phyloP scores from a whole-genome alignment of 2,329 filamentous ascomycete genomes.

The Cladosporium halotolerans region DNA sequence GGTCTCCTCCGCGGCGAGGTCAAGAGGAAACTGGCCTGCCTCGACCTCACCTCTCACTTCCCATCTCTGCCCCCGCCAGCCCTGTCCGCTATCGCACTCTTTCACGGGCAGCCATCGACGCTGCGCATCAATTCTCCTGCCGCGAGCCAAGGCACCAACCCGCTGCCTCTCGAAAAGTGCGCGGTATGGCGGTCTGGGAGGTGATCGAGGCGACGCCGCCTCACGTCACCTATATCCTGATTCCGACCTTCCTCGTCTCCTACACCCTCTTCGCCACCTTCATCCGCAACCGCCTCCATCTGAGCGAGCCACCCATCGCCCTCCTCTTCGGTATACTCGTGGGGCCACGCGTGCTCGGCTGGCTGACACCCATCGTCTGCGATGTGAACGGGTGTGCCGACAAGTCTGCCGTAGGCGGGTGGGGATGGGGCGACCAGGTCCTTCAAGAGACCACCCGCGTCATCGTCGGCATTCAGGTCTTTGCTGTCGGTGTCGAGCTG shows the following conservation, averaged over 20 bases:
- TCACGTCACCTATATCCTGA: slow-evolving; percentile 40
- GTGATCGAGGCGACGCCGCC: slow-evolving; percentile 42
- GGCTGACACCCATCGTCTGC: slow-evolving; percentile 37
- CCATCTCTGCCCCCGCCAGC: too few species aligned
- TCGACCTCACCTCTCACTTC: too few species aligned
- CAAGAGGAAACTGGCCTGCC: too few species aligned
- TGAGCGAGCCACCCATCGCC: slow-evolving; percentile 44
- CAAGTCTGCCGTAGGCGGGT: slow-evolving; percentile 24
- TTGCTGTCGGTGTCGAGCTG: slow-evolving; percentile 32
- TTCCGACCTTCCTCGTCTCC: slow-evolving; percentile 40
- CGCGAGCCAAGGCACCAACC: too few species aligned
- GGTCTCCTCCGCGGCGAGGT: too few species aligned
- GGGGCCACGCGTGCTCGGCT: slow-evolving; percentile 36
- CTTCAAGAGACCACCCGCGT: slow-evolving; percentile 40
- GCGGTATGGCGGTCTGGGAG: slow-evolving; percentile 27
- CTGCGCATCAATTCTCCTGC: too few species aligned
- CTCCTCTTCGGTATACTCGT: slow-evolving; percentile 41
- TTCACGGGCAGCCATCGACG: too few species aligned
- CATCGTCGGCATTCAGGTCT: slow-evolving; percentile 41
- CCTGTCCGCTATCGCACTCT: too few species aligned
- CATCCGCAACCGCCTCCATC: slow-evolving; percentile 43
- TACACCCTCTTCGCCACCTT: slow-evolving; percentile 43
- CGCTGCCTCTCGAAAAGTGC: too few species aligned
- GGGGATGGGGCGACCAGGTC: slow-evolving; percentile 38
- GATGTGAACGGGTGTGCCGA: slow-evolving; percentile 21